A percentile compares a stretch with the other conserved stretches of the same genome.
Evolutionary conservation across 2,329 filamentous ascomycete species (phyloP).

Genomic region (Beauveria asiatica): DNA sequence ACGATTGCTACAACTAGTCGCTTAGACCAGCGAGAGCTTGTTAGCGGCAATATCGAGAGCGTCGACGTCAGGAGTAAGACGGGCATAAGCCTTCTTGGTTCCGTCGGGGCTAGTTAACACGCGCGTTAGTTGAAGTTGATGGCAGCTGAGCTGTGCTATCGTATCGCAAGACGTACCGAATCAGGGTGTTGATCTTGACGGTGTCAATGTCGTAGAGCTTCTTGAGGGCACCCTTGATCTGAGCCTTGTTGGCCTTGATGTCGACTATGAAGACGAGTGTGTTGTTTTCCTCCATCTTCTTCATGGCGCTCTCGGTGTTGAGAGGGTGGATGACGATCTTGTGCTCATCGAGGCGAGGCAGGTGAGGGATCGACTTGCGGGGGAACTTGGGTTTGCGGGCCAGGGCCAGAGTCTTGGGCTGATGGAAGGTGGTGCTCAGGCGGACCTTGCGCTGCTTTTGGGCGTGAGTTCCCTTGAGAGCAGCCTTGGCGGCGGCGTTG

Average conservation of each 20-base stretch:
- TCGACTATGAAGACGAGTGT: constrained; percentile 97
- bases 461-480: constrained; percentile 67
- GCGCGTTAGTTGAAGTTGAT: constrained; percentile 13
- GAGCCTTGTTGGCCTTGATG: constrained; percentile 97
- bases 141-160: background rate
- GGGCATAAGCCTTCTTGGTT: constrained; percentile 97
- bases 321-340: constrained; percentile 97
- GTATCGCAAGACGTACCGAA: constrained; percentile 58
- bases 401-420: constrained; percentile 90
- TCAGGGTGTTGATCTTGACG: constrained; percentile 98
- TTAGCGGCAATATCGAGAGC: constrained; percentile 98
- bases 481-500: constrained; percentile 88
- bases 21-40: constrained; percentile 96
- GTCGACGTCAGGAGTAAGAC: constrained; percentile 92
- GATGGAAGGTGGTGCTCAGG: constrained; percentile 90
- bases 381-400: constrained; percentile 92
- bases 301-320: constrained; percentile 99
- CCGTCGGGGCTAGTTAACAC: constrained; percentile 66
- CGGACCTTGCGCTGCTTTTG: constrained; percentile 93
- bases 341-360: constrained; percentile 89
- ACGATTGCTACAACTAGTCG: constrained; percentile 16
- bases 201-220: constrained; percentile 98
- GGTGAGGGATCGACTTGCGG: constrained; percentile 86
- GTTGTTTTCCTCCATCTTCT: constrained; percentile 99
- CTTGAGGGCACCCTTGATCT: constrained; percentile 98